These are phyloP conservation scores for Pythium diclinum DNA, from an alignment of 352 stramenopile species.

Conservation along the genomic window DNA sequence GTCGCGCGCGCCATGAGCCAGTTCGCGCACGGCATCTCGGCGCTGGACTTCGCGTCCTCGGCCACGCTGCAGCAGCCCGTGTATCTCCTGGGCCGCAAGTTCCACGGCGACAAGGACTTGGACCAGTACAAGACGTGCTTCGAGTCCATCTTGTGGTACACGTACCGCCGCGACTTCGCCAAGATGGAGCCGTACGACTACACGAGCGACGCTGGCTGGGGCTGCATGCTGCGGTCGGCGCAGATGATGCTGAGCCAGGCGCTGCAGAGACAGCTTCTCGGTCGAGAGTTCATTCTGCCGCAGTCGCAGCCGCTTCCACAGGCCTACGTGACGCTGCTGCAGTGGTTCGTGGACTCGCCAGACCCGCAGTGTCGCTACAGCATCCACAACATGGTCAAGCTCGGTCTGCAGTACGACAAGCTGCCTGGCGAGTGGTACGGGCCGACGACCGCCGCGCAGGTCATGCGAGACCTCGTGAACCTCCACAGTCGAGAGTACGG, in stretches of 20 bases:
- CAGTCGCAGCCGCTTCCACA: conserved; percentile 34
- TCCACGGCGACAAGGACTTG: conserved; percentile 31
- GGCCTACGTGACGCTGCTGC: conserved; percentile 57
- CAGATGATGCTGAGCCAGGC: conserved; percentile 94
- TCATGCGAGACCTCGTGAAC: conserved; percentile 87
- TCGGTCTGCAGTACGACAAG: conserved; percentile 90
- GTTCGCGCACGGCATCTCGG: conserved; percentile 79
- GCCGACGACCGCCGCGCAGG: conserved; percentile 84
- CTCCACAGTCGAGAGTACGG: conserved; percentile 49
- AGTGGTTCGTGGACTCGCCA: conserved; percentile 85
- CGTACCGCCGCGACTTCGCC: conserved; percentile 87
- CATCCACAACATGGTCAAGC: conserved; percentile 91
- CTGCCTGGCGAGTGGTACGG: conserved; percentile 92
- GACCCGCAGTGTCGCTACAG: conserved; percentile 72
- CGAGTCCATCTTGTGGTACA: conserved; percentile 85
- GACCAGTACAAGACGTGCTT: conserved; percentile 57
- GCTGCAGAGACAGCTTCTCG: conserved; percentile 77
- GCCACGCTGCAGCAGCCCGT: conserved; percentile 39
- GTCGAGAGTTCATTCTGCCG: conserved; percentile 43
- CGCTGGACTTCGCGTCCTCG: conserved; percentile 48
- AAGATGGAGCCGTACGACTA: conserved; percentile 85
- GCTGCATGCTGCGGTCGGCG: conserved; percentile 94
- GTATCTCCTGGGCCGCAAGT: conserved; percentile 40
- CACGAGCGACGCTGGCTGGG: conserved; percentile 93
- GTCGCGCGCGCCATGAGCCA: conserved; percentile 66